Evolutionary conservation across 306 rosid species (phyloP), one percentile per base, ranked within the genome.

Genomic region (Clitoria ternatea): DNA sequence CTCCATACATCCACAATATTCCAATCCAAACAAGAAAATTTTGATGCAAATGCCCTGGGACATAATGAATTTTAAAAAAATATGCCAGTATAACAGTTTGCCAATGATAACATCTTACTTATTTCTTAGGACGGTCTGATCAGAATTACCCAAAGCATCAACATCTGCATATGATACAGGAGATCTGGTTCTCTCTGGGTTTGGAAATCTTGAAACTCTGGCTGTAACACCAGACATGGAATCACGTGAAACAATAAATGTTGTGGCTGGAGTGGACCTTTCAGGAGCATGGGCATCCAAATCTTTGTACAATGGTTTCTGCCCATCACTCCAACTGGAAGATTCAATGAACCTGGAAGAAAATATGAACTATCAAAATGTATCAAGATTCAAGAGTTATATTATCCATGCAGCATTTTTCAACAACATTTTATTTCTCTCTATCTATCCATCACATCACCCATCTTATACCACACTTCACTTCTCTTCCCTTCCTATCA

Each of bases 161-260:
- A 61, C 53, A 45, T 81, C 88, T 6, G 76, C 75, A 60, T 82
- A 73, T 29, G 79, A 24, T 49, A 76, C 29, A 42, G 84, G 85
- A 12, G 83, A 73, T 42, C 77, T 74, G 72, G 35, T 69, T 70
- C 79, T 71, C 70, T 77, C 77, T 6, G 69, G 80, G 42, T 74
- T 70, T 2, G 80, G 92, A 70, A 62, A 66, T 69, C 85, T 55
- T 63, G 87, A 70, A 81, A 77, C 77, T 80, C 77, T 80, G 75
- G 78, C 84, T 37, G 86, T 74, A 67, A 80, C 40, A 40, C 85
- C 81, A 50, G 52, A 24, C 1, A 36, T 66, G 29, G 87, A 79
- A 80, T 77, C 84, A 27, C 11, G 85, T 6, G 85, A 79, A 63
- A 83, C 81, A 63, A 80, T 75, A 68, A 74, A 40, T 52, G 90